Percentiles rank a stretch among this genome's conserved stretches.
phyloP scores from a whole-genome alignment of 306 rosid species.

The Quercus rubra region DNA sequence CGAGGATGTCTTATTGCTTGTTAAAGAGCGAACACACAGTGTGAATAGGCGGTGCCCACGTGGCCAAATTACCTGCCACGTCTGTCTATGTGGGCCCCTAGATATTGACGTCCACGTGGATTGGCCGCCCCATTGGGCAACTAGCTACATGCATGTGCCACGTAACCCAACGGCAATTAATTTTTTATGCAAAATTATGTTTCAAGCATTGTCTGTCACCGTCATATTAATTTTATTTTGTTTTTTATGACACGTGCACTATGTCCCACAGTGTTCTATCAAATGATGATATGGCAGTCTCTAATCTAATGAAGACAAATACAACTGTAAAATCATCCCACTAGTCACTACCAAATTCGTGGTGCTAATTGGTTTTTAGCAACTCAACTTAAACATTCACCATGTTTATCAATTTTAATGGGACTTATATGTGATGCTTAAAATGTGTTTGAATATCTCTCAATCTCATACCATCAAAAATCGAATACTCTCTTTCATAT shows the following conservation, averaged over 20 bases:
- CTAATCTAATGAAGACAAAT: no score
- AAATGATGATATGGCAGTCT: not conserved
- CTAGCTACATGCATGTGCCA: constrained; percentile 22
- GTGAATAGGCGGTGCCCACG: constrained; percentile 40
- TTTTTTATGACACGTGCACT: constrained; percentile 9
- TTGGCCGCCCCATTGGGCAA: constrained; percentile 20
- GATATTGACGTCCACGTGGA: constrained; percentile 52
- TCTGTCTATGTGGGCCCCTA: constrained; percentile 9
- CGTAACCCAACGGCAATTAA: constrained; percentile 8
- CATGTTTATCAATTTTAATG: no score
- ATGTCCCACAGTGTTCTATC: not conserved
- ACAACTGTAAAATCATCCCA: no score
- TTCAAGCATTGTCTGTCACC: constrained; percentile 23
- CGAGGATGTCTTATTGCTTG: constrained; percentile 26
- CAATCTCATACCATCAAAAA: no score
- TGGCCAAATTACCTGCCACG: constrained; percentile 25
- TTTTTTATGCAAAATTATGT: constrained; percentile 6
- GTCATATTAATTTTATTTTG: constrained; percentile 5
- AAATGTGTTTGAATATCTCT: no score
- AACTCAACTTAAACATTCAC: no score
- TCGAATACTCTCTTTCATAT: no score
- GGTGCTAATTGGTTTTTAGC: no score
- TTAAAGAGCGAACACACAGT: constrained; percentile 24
- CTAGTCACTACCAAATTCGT: no score
- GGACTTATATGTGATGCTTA: no score